Conservation (phyloP, 2,329 filamentous ascomycete species). For the Alternaria rosae region DNA sequence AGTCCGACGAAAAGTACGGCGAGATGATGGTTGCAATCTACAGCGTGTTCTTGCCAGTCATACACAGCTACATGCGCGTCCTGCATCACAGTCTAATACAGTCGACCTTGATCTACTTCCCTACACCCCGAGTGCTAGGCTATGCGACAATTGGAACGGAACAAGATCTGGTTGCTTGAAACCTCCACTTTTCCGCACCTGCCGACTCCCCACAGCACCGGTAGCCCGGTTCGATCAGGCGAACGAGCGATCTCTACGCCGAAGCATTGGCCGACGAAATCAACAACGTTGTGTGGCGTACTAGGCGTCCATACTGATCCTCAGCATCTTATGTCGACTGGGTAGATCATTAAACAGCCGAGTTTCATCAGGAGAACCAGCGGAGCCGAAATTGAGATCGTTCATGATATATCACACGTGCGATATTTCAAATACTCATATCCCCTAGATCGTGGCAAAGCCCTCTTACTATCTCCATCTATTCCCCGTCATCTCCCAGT, state of each 20-base stretch:
- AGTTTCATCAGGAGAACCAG: too few species aligned
- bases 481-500: slow-evolving; percentile 19
- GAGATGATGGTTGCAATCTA: neutral
- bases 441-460: neutral
- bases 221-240: neutral
- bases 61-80: neutral
- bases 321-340: neutral
- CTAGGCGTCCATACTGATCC: neutral
- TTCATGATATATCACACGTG: accelerated
- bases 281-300: neutral
- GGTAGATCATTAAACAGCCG: neutral
- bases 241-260: neutral
- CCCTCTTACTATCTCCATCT: neutral
- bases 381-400: neutral
- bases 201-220: neutral
- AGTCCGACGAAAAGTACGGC: neutral
- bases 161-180: neutral
- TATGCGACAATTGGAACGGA: accelerated
- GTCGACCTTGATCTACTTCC: neutral
- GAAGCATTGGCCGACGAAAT: neutral
- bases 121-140: neutral
- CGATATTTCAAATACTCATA: neutral
- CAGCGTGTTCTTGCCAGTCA: neutral
- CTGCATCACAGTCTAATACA: neutral
- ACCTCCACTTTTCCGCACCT: neutral